Evolutionary conservation across 169 alveolate genomes (phyloP).

Genomic region (Cryptosporidium sp.): DNA sequence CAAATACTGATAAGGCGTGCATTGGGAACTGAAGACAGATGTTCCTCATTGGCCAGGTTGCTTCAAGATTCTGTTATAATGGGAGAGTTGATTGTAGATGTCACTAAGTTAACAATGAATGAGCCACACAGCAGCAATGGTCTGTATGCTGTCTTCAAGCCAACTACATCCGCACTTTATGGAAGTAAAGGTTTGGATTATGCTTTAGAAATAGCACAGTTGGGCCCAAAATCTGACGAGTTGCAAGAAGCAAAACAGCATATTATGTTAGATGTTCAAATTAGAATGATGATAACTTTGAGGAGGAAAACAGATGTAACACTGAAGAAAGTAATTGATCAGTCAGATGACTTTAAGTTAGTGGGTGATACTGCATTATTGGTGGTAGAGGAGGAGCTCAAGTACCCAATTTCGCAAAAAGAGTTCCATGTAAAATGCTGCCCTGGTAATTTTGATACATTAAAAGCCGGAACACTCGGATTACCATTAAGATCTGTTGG

Average conservation of each 20-base stretch:
- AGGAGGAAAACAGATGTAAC: conserved; percentile 71
- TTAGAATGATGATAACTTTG: conserved; percentile 67
- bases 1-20: conserved; percentile 76
- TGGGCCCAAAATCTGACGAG: conserved; percentile 72
- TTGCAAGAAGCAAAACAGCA: conserved; percentile 74
- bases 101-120: conserved; percentile 52
- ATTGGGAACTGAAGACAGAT: conserved; percentile 70
- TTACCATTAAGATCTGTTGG: conserved; percentile 70
- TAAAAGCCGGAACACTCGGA: conserved; percentile 68
- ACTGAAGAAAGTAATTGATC: conserved; percentile 67
- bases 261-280: conserved; percentile 61
- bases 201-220: conserved; percentile 69
- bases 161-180: conserved; percentile 68
- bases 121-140: conserved; percentile 76
- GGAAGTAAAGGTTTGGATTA: conserved; percentile 73
- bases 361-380: conserved; percentile 71
- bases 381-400: conserved; percentile 68
- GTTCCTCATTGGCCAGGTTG: conserved; percentile 65
- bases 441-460: conserved; percentile 73
- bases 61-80: conserved; percentile 71
- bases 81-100: conserved; percentile 73
- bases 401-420: conserved; percentile 60
- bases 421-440: conserved; percentile 60
- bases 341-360: conserved; percentile 63
- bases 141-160: conserved; percentile 65